phyloP scores from a whole-genome alignment of 805 yeast species.

The Schwanniomyces polymorphus region DNA sequence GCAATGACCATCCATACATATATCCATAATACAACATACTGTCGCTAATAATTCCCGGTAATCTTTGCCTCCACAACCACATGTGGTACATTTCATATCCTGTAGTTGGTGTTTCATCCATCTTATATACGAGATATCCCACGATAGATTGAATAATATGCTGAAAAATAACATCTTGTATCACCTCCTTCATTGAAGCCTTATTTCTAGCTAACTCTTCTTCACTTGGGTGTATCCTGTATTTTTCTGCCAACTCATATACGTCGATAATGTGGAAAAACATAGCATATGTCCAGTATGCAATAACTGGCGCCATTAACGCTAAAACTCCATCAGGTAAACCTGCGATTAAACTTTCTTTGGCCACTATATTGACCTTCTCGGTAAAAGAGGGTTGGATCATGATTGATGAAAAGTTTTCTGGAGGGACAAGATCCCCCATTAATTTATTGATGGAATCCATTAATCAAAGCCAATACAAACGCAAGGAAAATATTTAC shows the following conservation, averaged over 20 bases:
- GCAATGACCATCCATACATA: slow-evolving; percentile 59
- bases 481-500: neutral
- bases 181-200: slow-evolving; percentile 66
- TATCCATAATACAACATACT: slow-evolving; percentile 51
- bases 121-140: slow-evolving; percentile 54
- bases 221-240: slow-evolving; percentile 89
- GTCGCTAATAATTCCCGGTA: slow-evolving; percentile 47
- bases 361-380: slow-evolving; percentile 18
- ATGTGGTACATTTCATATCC: slow-evolving; percentile 48
- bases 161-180: slow-evolving; percentile 81
- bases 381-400: slow-evolving; percentile 8
- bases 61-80: slow-evolving; percentile 46
- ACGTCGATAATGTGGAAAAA: slow-evolving; percentile 76
- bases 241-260: slow-evolving; percentile 72
- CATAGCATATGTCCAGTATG: slow-evolving; percentile 79
- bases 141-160: slow-evolving; percentile 78
- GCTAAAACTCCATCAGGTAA: slow-evolving; percentile 75
- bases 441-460: neutral
- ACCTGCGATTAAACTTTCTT: slow-evolving; percentile 52
- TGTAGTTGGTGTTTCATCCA: slow-evolving; percentile 58
- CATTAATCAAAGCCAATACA: neutral
- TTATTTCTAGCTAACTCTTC: slow-evolving; percentile 77
- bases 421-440: slow-evolving; percentile 8
- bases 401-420: slow-evolving; percentile 13
- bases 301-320: slow-evolving; percentile 70